phyloP scores from a whole-genome alignment of 768 basidiomycete species.

The Amanita subjunquillea region DNA sequence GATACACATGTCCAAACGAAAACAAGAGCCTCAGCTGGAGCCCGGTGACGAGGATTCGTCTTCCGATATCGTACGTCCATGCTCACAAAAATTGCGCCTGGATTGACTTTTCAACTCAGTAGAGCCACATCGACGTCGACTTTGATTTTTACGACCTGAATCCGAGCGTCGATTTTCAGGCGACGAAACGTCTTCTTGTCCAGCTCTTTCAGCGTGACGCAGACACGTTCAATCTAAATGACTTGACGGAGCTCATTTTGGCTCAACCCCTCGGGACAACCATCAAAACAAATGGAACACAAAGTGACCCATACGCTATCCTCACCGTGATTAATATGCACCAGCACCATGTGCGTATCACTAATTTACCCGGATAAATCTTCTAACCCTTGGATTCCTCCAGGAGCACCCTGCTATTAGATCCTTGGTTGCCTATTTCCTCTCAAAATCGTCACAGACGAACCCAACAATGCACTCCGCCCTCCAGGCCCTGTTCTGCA shows the following conservation, averaged over 20 bases:
- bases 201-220: constrained; percentile 75
- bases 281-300: constrained; percentile 83
- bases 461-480: constrained; percentile 41
- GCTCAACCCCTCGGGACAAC: constrained; percentile 79
- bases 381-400: too few species aligned
- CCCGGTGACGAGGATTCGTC: constrained; percentile 27
- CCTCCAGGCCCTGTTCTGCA: constrained; percentile 44
- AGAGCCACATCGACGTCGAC: constrained; percentile 72
- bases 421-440: constrained; percentile 59
- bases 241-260: constrained; percentile 73
- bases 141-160: constrained; percentile 94
- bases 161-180: constrained; percentile 74
- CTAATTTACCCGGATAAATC: neutral
- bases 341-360: constrained; percentile 42
- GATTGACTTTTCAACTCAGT: constrained; percentile 12
- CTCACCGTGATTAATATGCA: constrained; percentile 78
- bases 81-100: neutral
- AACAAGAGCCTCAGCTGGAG: constrained; percentile 32
- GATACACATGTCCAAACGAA: constrained; percentile 40
- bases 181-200: constrained; percentile 60
- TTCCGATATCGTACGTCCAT: constrained; percentile 17
- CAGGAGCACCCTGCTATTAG: constrained; percentile 66
- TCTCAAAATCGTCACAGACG: constrained; percentile 44
- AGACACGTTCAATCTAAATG: constrained; percentile 55
- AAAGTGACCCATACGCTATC: constrained; percentile 86